Conservation (phyloP, 1,284 basidiomycete genomes). For the Stereum hirsutum region DNA sequence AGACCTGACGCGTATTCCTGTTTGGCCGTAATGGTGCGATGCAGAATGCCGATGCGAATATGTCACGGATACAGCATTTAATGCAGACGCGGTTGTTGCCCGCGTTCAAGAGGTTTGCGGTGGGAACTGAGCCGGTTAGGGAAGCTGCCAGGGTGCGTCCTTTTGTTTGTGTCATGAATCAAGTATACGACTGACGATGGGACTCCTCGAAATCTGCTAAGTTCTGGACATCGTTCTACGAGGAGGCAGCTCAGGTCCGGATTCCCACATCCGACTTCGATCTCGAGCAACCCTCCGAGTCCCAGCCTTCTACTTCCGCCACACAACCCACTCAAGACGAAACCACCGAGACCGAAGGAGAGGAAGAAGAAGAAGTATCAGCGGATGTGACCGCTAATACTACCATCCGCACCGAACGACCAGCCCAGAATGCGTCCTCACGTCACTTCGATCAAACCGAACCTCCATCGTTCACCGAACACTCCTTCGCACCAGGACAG, state of each 20-base stretch:
- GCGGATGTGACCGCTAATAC: slow-evolving; percentile 1
- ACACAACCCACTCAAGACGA: slow-evolving; percentile 23
- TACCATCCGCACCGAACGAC: too few relatives aligned
- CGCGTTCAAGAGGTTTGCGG: slow-evolving; percentile 81
- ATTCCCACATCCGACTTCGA: slow-evolving; percentile 67
- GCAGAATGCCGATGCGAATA: slow-evolving; percentile 91
- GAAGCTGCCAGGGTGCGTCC: slow-evolving; percentile 74
- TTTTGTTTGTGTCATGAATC: background rate
- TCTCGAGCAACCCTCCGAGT: slow-evolving; percentile 28
- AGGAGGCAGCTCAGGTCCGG: slow-evolving; percentile 80
- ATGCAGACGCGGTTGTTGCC: slow-evolving; percentile 78
- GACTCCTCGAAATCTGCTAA: too few relatives aligned
- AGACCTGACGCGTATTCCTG: too few relatives aligned
- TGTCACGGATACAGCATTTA: slow-evolving; percentile 84
- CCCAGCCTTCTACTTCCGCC: background rate
- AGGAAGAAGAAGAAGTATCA: slow-evolving; percentile 24
- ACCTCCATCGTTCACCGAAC: slow-evolving; percentile 48
- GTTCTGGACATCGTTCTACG: slow-evolving; percentile 97
- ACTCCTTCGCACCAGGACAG: slow-evolving; percentile 58
- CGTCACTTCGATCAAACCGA: slow-evolving; percentile 21
- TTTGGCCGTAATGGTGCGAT: too few relatives aligned
- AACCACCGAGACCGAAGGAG: slow-evolving; percentile 15
- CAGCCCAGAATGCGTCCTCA: slow-evolving; percentile 12
- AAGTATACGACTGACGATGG: too few relatives aligned
- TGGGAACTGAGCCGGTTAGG: slow-evolving; percentile 79